phyloP scores from a whole-genome alignment of 139 green algal genomes.

The Picochlorum sp. region DNA sequence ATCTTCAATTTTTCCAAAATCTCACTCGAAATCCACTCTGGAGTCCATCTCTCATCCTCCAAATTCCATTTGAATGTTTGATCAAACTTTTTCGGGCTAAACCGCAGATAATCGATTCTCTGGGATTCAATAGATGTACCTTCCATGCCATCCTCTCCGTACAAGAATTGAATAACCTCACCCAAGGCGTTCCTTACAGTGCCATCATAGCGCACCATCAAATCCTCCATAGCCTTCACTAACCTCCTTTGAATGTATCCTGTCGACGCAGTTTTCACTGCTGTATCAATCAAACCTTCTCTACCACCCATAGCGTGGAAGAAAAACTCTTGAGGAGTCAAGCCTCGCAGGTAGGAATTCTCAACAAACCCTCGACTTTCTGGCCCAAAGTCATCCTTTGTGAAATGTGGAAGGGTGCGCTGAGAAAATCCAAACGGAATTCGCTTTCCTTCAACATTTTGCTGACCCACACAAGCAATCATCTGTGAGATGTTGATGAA shows the following conservation, averaged over 20 bases:
- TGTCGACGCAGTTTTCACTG: conserved; percentile 91
- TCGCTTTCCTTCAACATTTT: conserved; percentile 99
- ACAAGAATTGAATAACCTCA: conserved; percentile 94
- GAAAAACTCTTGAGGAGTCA: conserved; percentile 98
- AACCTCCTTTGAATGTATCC: conserved; percentile 86
- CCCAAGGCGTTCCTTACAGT: conserved; percentile 88
- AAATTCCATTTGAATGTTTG: conserved; percentile 44
- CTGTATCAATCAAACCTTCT: conserved; percentile 98
- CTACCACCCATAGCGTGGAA: conserved; percentile 99
- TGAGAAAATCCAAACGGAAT: conserved; percentile 94
- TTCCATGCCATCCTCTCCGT: conserved; percentile 99
- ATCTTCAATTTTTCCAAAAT: conserved; percentile 48
- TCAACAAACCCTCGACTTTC: conserved; percentile 95
- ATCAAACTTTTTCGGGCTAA: conserved; percentile 46
- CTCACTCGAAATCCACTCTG: conserved; percentile 53
- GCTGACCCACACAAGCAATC: conserved; percentile 98
- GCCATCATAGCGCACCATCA: conserved; percentile 91
- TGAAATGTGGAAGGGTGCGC: conserved; percentile 93
- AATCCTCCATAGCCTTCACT: conserved; percentile 98
- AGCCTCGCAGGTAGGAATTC: conserved; percentile 92
- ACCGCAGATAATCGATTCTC: conserved; percentile 68
- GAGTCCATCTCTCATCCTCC: conserved; percentile 38
- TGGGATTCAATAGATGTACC: conserved; percentile 85
- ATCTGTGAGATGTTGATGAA: conserved; percentile 99
- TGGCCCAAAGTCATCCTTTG: conserved; percentile 92